Evolutionary conservation across 805 yeast species (phyloP).

Genomic region (Myxozyma sirexii): DNA sequence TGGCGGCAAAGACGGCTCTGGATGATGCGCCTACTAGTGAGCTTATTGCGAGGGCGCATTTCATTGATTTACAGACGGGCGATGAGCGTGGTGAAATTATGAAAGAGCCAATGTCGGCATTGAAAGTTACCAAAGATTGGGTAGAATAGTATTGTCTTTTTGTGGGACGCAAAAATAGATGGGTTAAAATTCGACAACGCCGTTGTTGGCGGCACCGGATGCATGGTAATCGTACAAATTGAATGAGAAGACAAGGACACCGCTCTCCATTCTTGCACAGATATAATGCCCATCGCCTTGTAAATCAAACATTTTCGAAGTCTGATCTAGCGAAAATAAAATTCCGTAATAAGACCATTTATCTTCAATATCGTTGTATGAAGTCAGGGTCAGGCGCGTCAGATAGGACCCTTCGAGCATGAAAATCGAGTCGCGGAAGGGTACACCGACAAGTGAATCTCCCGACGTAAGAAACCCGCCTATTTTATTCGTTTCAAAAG

Average conservation of each 20-base stretch:
- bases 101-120: neutral
- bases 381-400: constrained; percentile 28
- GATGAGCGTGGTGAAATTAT: constrained; percentile 4
- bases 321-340: constrained; percentile 31
- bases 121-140: neutral
- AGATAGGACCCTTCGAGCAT: constrained; percentile 34
- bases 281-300: constrained; percentile 35
- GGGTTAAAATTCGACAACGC: constrained; percentile 6
- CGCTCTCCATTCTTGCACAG: constrained; percentile 33
- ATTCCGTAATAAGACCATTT: constrained; percentile 34
- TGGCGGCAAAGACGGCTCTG: constrained; percentile 26
- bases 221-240: constrained; percentile 31
- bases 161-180: too few relatives aligned
- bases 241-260: constrained; percentile 30
- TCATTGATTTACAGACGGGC: constrained; percentile 10
- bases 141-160: neutral
- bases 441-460: constrained; percentile 33
- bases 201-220: constrained; percentile 12
- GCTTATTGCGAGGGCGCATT: constrained; percentile 20
- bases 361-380: constrained; percentile 20
- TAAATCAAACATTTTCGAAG: constrained; percentile 32
- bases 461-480: constrained; percentile 33
- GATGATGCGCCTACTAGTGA: constrained; percentile 28
- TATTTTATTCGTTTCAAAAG: constrained; percentile 9
- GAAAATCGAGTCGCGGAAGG: constrained; percentile 33